These are phyloP conservation scores for Psidium friedrichsthalianum DNA, from an alignment of 345 rosid species.

Conservation along the genomic window DNA sequence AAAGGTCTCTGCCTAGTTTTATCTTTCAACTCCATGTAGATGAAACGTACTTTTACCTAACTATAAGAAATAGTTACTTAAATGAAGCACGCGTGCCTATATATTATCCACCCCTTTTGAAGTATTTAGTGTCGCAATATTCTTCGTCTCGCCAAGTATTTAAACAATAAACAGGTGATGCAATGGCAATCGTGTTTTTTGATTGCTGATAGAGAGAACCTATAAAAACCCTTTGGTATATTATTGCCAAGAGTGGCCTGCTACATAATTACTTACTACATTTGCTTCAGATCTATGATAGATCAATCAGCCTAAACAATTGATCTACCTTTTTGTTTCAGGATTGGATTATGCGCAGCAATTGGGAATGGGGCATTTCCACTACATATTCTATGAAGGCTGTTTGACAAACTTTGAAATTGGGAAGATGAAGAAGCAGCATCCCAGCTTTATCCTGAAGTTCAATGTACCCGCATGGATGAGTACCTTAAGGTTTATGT, in stretches of 20 bases:
- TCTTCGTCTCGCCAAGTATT: neutral
- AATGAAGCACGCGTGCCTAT: neutral
- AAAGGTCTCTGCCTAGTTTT: slow-evolving; percentile 16
- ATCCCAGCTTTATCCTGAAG: slow-evolving; percentile 68
- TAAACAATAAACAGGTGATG: neutral
- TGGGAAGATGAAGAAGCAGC: slow-evolving; percentile 60
- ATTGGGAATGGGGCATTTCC: slow-evolving; percentile 76
- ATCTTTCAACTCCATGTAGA: neutral
- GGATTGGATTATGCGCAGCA: slow-evolving; percentile 41
- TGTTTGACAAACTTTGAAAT: slow-evolving; percentile 65
- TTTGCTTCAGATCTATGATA: neutral
- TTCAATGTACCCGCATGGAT: slow-evolving; percentile 54
- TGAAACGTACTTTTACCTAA: neutral
- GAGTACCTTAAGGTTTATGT: slow-evolving; percentile 38
- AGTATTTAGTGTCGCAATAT: neutral
- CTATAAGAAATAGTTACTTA: neutral
- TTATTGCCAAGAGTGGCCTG: neutral
- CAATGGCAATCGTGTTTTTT: neutral
- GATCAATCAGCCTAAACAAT: neutral
- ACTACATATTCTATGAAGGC: slow-evolving; percentile 76
- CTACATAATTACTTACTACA: neutral
- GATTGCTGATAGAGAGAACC: neutral
- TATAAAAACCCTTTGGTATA: neutral
- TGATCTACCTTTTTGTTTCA: slow-evolving; percentile 4
- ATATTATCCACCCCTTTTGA: neutral